These are phyloP conservation scores for Prunus yedoensis DNA, from an alignment of 331 rosid genomes.

Conservation along the genomic window DNA sequence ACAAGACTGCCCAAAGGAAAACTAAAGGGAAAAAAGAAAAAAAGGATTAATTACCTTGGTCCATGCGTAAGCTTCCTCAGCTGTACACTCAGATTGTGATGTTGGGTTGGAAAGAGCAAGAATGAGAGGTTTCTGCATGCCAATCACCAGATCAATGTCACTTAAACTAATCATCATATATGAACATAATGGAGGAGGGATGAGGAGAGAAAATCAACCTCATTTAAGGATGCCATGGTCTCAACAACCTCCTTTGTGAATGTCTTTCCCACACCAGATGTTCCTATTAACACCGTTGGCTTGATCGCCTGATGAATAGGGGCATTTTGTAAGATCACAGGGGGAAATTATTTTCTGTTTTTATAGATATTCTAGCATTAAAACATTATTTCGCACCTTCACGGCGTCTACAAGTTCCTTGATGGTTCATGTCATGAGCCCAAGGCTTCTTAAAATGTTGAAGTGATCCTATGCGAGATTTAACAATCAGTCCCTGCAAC, in stretches of 20 bases:
- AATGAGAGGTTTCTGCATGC: slow-evolving; percentile 79
- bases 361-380: background rate
- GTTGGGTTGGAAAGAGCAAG: slow-evolving; percentile 96
- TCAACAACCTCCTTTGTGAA: slow-evolving; percentile 91
- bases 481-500: slow-evolving; percentile 80
- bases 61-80: slow-evolving; percentile 94
- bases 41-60: slow-evolving; percentile 54
- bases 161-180: background rate
- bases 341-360: background rate
- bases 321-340: slow-evolving; percentile 15
- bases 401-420: slow-evolving; percentile 68
- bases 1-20: background rate
- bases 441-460: slow-evolving; percentile 94
- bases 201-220: slow-evolving; percentile 39
- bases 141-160: slow-evolving; percentile 31
- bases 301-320: slow-evolving; percentile 60
- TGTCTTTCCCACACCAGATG: slow-evolving; percentile 89
- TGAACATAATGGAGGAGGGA: background rate
- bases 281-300: slow-evolving; percentile 91
- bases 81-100: slow-evolving; percentile 96
- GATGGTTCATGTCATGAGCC: slow-evolving; percentile 86
- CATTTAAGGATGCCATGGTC: slow-evolving; percentile 68
- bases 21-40: background rate
- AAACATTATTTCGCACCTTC: slow-evolving; percentile 49
- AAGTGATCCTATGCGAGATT: slow-evolving; percentile 71